Evolutionary conservation across 768 basidiomycete species (phyloP).

Genomic region (Phlebiopsis gigantea): DNA sequence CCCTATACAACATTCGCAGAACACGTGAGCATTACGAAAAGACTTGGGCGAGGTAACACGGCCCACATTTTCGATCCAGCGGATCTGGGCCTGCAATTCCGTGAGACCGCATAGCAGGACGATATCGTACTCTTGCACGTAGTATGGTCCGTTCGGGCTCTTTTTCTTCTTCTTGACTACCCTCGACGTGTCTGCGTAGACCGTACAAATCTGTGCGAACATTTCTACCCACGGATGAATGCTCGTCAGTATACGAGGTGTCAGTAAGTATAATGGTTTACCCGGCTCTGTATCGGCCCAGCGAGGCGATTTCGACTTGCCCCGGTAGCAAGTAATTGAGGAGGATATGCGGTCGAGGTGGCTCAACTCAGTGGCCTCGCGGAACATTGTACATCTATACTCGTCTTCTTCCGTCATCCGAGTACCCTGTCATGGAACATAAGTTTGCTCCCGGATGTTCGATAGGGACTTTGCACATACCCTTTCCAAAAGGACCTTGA

Average conservation of each 20-base stretch:
- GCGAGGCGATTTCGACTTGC: slow-evolving; percentile 19
- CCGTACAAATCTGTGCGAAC: no score
- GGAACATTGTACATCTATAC: background rate
- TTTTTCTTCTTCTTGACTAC: slow-evolving; percentile 7
- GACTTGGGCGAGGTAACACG: background rate
- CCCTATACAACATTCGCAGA: background rate
- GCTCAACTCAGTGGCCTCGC: background rate
- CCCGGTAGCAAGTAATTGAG: slow-evolving; percentile 28
- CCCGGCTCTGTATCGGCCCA: slow-evolving; percentile 33
- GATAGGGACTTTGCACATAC: background rate
- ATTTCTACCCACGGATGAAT: no score
- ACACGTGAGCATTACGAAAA: no score
- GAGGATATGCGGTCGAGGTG: slow-evolving; percentile 20
- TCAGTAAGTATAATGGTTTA: no score
- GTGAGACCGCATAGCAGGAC: slow-evolving; percentile 40
- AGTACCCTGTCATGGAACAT: background rate
- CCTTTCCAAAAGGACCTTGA: slow-evolving; percentile 8
- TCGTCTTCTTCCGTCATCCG: background rate
- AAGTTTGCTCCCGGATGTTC: background rate
- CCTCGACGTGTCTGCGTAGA: slow-evolving; percentile 24
- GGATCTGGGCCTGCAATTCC: slow-evolving; percentile 41
- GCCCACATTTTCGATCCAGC: slow-evolving; percentile 37
- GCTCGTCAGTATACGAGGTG: no score
- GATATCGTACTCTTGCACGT: slow-evolving; percentile 33
- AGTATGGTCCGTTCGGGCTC: slow-evolving; percentile 17